Conservation (phyloP, 306 rosid species). For the Psophocarpus tetragonolobus region DNA sequence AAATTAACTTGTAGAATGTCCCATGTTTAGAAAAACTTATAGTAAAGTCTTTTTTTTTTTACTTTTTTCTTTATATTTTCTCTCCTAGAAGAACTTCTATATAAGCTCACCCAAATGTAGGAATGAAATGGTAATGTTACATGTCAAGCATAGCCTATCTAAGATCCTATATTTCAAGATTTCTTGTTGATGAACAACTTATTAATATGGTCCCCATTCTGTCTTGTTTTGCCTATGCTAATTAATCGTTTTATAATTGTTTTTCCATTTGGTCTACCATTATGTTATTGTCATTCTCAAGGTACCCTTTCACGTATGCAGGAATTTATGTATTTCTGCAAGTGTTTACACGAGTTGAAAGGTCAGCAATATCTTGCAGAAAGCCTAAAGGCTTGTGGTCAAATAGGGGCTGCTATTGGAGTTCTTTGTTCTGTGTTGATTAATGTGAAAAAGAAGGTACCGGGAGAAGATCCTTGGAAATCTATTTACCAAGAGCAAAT, state of each 20-base stretch:
- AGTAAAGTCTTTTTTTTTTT: too few relatives aligned
- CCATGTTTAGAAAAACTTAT: too few relatives aligned
- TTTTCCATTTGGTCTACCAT: neutral
- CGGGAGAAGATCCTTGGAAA: conserved; percentile 57
- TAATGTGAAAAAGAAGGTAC: conserved; percentile 44
- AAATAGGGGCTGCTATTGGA: conserved; percentile 65
- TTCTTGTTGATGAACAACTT: neutral
- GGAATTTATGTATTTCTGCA: conserved; percentile 67
- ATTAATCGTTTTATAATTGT: neutral
- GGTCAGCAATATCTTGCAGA: conserved; percentile 58
- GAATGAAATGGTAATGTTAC: neutral
- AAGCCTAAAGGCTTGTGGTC: conserved; percentile 48
- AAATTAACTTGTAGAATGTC: too few relatives aligned
- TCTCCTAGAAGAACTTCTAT: too few relatives aligned
- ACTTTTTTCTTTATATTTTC: too few relatives aligned
- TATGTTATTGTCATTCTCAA: conserved; percentile 7
- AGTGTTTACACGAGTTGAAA: conserved; percentile 60
- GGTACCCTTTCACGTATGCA: conserved; percentile 33
- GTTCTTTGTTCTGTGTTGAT: conserved; percentile 53
- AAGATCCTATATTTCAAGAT: neutral
- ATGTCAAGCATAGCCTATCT: neutral
- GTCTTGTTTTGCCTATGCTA: conserved; percentile 1
- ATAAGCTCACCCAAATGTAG: too few relatives aligned
- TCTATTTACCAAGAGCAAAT: conserved; percentile 48
- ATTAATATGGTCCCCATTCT: neutral